Conservation (phyloP, 441 rosid genomes). For the Hypseocharis bilobata region DNA sequence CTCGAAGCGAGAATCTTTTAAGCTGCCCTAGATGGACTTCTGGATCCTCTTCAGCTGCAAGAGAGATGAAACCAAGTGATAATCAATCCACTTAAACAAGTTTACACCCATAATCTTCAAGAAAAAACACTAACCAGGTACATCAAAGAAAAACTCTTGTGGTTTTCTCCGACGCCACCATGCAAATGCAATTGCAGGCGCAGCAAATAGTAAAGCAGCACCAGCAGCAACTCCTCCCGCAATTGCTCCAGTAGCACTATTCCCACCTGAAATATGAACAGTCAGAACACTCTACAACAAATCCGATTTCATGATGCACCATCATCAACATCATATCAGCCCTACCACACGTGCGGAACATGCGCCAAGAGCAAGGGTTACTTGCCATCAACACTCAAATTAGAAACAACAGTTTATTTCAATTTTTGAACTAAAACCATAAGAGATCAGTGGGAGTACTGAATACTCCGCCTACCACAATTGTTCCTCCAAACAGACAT, state of each 20-base stretch:
- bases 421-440: too few relatives aligned
- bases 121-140: constrained; percentile 51
- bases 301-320: background rate
- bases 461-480: too few relatives aligned
- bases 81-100: background rate
- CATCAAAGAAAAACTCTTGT: constrained; percentile 72
- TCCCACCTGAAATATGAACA: constrained; percentile 41
- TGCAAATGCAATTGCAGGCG: constrained; percentile 82
- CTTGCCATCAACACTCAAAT: too few relatives aligned
- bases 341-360: too few relatives aligned
- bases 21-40: constrained; percentile 91
- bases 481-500: too few relatives aligned
- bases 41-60: constrained; percentile 83
- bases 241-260: constrained; percentile 64
- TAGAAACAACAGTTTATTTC: too few relatives aligned
- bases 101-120: constrained; percentile 8
- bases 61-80: constrained; percentile 7
- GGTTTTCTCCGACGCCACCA: constrained; percentile 81
- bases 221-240: constrained; percentile 95
- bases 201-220: constrained; percentile 76
- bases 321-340: too few relatives aligned
- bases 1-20: constrained; percentile 73
- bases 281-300: background rate
- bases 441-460: too few relatives aligned
- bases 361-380: too few relatives aligned